Evolutionary conservation across 1,284 basidiomycete species (phyloP).

Genomic region (Pterula multifida): DNA sequence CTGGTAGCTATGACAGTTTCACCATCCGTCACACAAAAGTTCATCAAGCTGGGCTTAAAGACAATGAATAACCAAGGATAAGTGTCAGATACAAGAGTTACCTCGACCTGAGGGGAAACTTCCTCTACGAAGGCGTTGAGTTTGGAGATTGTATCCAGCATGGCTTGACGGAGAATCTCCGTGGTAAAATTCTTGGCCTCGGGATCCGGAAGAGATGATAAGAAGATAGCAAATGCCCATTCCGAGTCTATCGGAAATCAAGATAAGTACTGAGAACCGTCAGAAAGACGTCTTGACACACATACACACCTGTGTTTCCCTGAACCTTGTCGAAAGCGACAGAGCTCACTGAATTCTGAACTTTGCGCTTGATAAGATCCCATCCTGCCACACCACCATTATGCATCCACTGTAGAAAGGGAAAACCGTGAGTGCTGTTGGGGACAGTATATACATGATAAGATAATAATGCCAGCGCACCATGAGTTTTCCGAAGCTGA

Average conservation of each 20-base stretch:
- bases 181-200: conserved; percentile 60
- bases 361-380: conserved; percentile 61
- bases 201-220: conserved; percentile 78
- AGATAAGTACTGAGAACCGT: conserved; percentile 2
- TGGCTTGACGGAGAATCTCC: conserved; percentile 58
- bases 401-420: conserved; percentile 75
- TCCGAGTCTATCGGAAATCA: conserved; percentile 73
- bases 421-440: conserved; percentile 5
- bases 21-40: conserved; percentile 94
- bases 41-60: conserved; percentile 78
- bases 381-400: conserved; percentile 87
- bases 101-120: conserved; percentile 54
- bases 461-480: conserved; percentile 28
- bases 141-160: conserved; percentile 75
- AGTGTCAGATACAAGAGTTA: conserved; percentile 16
- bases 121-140: conserved; percentile 73
- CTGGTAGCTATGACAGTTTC: conserved; percentile 87
- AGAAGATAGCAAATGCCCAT: conserved; percentile 88
- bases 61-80: conserved; percentile 1
- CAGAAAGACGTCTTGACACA: conserved; percentile 3
- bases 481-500: conserved; percentile 81
- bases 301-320: conserved; percentile 73
- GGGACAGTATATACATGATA: too few species aligned
- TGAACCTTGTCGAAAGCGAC: conserved; percentile 77
- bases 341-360: conserved; percentile 70